A percentile compares a stretch with the other conserved stretches of the same genome.
phyloP scores from a whole-genome alignment of 371 early-diverging fungal species.

The Basidiobolus meristosporus region DNA sequence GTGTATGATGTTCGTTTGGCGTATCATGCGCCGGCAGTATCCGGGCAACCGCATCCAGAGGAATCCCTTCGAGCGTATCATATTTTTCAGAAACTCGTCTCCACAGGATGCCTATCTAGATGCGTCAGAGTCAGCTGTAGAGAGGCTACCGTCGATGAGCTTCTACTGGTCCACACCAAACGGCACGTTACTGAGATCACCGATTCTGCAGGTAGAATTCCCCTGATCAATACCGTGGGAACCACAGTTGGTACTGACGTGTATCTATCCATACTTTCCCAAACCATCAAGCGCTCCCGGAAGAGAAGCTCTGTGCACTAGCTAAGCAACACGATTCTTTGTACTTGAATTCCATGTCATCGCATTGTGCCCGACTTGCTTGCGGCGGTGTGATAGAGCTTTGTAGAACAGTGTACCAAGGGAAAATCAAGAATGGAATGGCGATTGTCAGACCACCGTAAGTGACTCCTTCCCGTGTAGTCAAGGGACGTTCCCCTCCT shows the following conservation, averaged over 20 bases:
- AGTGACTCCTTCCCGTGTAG: background rate
- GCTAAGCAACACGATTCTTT: conserved; percentile 27
- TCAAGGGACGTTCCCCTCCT: conserved; percentile 2
- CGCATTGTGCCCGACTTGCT: conserved; percentile 33
- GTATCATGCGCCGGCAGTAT: conserved; percentile 1
- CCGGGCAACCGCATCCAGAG: conserved; percentile 45
- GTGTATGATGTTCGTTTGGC: conserved; percentile 8
- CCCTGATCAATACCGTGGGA: no score
- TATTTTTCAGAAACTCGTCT: conserved; percentile 31
- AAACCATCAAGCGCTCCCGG: background rate
- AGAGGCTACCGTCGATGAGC: conserved; percentile 26
- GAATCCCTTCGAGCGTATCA: conserved; percentile 45
- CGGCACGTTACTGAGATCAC: conserved; percentile 17
- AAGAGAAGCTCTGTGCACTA: conserved; percentile 2
- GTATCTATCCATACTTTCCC: background rate
- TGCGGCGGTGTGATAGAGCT: conserved; percentile 60
- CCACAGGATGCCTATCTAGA: conserved; percentile 18
- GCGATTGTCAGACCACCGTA: conserved; percentile 68
- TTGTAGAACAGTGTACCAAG: conserved; percentile 37
- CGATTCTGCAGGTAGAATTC: conserved; percentile 16
- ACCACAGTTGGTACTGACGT: background rate
- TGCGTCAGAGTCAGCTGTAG: conserved; percentile 23
- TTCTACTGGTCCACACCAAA: conserved; percentile 32
- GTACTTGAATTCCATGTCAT: conserved; percentile 42
- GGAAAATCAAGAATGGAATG: conserved; percentile 50